Evolutionary conservation across 2,329 filamentous ascomycete genomes (phyloP), one percentile per base, ranked within the genome.

Genomic region (Microdochium nivale): DNA sequence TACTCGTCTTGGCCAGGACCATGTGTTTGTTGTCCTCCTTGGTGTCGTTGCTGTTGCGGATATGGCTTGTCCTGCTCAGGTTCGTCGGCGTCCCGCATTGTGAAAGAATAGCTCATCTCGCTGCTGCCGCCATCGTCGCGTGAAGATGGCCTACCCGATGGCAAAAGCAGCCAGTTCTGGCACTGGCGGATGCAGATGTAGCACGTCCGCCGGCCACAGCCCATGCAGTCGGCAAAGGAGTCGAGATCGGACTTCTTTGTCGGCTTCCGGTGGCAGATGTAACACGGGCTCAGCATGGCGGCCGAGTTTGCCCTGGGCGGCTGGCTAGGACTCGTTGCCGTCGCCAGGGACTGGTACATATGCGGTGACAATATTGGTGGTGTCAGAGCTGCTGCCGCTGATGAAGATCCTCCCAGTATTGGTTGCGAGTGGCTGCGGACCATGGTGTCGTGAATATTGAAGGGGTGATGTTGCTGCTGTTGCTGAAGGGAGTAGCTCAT

Each of bases 181-280:
- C 85, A 88, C 57, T 80, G 71, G 25, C 85, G 70, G 46, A 86
- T 78, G 62, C 85, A 88, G n/a, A 88, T 74, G 60, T 79, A 87
- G 62, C 85, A 88, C 0, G 84, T 80, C 43, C 83, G 73, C 55
- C 78, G 70, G 10, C 74, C 71, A 61, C 85, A 88, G 14, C 78
- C 75, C 57, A 78, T 70, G 63, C 85, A 88, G 59, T 81, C 74
- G 47, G 81, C 77, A 61, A 82, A 87, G 10, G 78, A 80, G 63
- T 86, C 83, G 32, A 88, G 73, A 52, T 88, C 83, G 5, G 75
- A 75, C 62, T 80, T 85, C 58, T 81, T 81, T 50, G 75, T 83
- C 1, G 85, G 85, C 51, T 78, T 77, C 43, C 82, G 78, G 59
- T 79, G 78, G 71, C 85, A 88, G 56, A 87, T 79, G 67, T 87